Percentiles rank a stretch among this genome's conserved stretches.
Conservation (phyloP, 1,284 basidiomycete species). For the Boletellus deceptivus region DNA sequence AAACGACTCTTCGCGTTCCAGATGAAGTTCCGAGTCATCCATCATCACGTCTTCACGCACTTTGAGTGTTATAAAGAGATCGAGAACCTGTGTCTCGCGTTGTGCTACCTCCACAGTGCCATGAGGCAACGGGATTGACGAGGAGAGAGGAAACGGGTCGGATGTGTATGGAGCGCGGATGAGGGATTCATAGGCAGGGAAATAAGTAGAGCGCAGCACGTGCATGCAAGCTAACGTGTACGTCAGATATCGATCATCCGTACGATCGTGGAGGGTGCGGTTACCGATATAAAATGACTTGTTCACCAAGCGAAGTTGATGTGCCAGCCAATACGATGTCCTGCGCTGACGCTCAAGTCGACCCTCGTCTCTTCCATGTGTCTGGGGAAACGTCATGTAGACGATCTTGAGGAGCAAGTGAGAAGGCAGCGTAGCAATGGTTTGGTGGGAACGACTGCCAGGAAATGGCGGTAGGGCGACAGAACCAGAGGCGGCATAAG, state of each 20-base stretch:
- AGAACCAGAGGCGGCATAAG: slow-evolving; percentile 33
- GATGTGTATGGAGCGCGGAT: slow-evolving; percentile 66
- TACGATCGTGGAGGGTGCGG: slow-evolving; percentile 14
- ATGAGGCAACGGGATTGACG: slow-evolving; percentile 27
- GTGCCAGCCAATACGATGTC: slow-evolving; percentile 66
- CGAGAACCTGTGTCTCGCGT: slow-evolving; percentile 70
- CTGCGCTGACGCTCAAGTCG: slow-evolving; percentile 53
- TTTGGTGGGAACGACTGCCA: slow-evolving; percentile 13
- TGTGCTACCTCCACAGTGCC: slow-evolving; percentile 39
- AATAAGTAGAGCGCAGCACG: slow-evolving; percentile 68
- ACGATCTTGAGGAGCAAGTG: slow-evolving; percentile 63
- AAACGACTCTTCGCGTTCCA: slow-evolving; percentile 69
- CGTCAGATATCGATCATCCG: slow-evolving; percentile 10
- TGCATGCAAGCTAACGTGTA: slow-evolving; percentile 65
- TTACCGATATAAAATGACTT: slow-evolving; percentile 62
- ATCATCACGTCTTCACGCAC: slow-evolving; percentile 71
- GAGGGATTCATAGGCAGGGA: slow-evolving; percentile 60
- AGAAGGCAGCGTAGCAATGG: slow-evolving; percentile 46
- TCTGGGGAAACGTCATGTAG: slow-evolving; percentile 54
- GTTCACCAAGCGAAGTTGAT: slow-evolving; percentile 62
- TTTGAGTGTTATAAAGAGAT: slow-evolving; percentile 73
- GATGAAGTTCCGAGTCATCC: slow-evolving; percentile 69
- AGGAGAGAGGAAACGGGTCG: slow-evolving; percentile 65
- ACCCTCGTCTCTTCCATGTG: slow-evolving; percentile 38
- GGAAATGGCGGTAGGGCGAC: slow-evolving; percentile 37